phyloP scores from a whole-genome alignment of 495 filamentous ascomycete genomes.

The Penicillium atrosanguineum region DNA sequence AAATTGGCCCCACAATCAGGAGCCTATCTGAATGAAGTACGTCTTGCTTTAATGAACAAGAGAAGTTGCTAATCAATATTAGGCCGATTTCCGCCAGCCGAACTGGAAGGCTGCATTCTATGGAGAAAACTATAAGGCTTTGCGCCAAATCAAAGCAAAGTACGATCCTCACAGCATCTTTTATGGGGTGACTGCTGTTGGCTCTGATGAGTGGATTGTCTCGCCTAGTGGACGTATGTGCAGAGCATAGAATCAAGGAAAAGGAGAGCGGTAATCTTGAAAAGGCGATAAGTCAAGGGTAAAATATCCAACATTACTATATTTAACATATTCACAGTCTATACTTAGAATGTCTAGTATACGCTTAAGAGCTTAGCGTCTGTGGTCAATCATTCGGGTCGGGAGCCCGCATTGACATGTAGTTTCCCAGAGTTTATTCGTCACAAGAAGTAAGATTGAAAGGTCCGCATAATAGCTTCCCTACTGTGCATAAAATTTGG shows the following conservation, averaged over 20 bases:
- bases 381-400: too few species aligned
- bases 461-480: too few species aligned
- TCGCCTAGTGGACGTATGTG: conserved; percentile 15
- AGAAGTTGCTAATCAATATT: background rate
- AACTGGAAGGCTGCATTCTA: conserved; percentile 12
- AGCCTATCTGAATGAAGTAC: conserved; percentile 16
- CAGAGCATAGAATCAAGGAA: background rate
- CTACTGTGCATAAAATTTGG: too few species aligned
- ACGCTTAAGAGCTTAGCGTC: too few species aligned
- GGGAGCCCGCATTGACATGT: too few species aligned
- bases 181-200: conserved; percentile 16
- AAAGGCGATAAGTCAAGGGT: too few species aligned
- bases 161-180: conserved; percentile 15
- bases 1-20: conserved; percentile 7
- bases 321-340: too few species aligned
- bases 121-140: conserved; percentile 9
- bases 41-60: background rate
- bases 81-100: conserved; percentile 15
- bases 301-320: too few species aligned
- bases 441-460: too few species aligned
- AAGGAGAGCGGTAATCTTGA: background rate
- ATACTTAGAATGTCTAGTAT: too few species aligned
- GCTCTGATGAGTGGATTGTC: conserved; percentile 16
- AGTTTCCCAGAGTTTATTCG: too few species aligned
- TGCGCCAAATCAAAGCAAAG: conserved; percentile 12